phyloP scores from a whole-genome alignment of 2,329 filamentous ascomycete genomes.

The Ascochyta clinopodiicola region DNA sequence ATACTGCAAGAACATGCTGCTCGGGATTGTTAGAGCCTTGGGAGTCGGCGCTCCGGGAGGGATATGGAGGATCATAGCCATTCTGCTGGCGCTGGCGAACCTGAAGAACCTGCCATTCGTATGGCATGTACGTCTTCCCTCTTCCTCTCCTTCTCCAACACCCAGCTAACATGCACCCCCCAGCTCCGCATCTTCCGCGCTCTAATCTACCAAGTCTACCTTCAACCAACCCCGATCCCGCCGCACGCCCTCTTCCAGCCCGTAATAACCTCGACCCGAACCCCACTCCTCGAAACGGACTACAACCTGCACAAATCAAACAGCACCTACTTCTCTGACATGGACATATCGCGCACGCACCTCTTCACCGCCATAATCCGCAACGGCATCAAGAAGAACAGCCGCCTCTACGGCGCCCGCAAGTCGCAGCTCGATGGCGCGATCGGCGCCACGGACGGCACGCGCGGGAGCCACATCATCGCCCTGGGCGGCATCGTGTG shows the following conservation, averaged over 20 bases:
- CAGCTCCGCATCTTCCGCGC: slow-evolving; percentile 56
- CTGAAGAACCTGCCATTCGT: slow-evolving; percentile 76
- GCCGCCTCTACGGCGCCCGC: slow-evolving; percentile 29
- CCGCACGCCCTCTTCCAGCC: slow-evolving; percentile 76
- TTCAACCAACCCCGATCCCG: slow-evolving; percentile 51
- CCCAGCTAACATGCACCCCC: slow-evolving; percentile 11
- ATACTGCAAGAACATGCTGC: slow-evolving; percentile 10
- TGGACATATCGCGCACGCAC: slow-evolving; percentile 83
- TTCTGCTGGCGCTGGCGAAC: slow-evolving; percentile 59
- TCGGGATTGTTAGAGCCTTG: slow-evolving; percentile 12
- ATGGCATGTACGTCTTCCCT: slow-evolving; percentile 70
- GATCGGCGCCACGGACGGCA: slow-evolving; percentile 26
- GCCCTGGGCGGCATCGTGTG: slow-evolving; percentile 57
- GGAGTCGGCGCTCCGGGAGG: slow-evolving; percentile 43
- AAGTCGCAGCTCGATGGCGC: slow-evolving; percentile 25
- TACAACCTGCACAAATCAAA: slow-evolving; percentile 86
- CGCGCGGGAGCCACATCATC: slow-evolving; percentile 42
- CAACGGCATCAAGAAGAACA: slow-evolving; percentile 51
- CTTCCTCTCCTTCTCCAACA: background rate
- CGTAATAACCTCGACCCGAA: slow-evolving; percentile 69
- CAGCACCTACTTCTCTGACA: slow-evolving; percentile 85
- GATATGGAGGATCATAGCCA: slow-evolving; percentile 42
- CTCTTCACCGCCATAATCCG: slow-evolving; percentile 67
- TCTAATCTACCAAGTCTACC: slow-evolving; percentile 56
- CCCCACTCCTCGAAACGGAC: slow-evolving; percentile 79